Evolutionary conservation across 192 early-diverging fungal species (phyloP).

Genomic region (Dissophora globulifera): DNA sequence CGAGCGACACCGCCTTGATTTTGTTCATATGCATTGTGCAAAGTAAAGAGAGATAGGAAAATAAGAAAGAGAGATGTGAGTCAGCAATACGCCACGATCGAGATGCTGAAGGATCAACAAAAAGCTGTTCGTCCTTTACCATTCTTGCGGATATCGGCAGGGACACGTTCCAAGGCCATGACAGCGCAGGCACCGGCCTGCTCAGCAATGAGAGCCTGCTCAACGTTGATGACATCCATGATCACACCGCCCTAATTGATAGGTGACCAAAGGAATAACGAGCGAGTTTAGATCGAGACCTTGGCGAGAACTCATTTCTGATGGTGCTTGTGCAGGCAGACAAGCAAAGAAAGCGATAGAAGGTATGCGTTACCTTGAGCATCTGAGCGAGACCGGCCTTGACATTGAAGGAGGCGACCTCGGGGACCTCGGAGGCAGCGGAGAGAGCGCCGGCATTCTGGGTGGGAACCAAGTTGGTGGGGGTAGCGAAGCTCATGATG

Average conservation of each 20-base stretch:
- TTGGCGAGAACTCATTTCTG: no score
- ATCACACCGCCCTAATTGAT: constrained; percentile 90
- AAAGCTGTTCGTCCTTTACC: constrained; percentile 63
- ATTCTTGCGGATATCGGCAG: constrained; percentile 97
- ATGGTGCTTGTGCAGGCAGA: no score
- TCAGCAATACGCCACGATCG: background rate
- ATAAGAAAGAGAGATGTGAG: background rate
- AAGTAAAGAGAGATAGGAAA: constrained; percentile 2
- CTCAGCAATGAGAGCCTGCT: constrained; percentile 98
- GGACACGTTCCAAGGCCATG: constrained; percentile 97
- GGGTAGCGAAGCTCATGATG: constrained; percentile 55
- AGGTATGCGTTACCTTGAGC: constrained; percentile 79
- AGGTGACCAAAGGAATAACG: no score
- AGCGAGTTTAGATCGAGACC: no score
- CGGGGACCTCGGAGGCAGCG: constrained; percentile 42
- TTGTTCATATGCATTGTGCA: background rate
- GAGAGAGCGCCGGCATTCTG: constrained; percentile 32
- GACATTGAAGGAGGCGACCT: constrained; percentile 75
- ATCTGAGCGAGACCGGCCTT: constrained; percentile 98
- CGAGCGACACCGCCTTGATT: constrained; percentile 87
- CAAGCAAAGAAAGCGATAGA: no score
- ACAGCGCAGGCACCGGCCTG: constrained; percentile 97
- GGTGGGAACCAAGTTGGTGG: constrained; percentile 57
- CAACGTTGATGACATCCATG: constrained; percentile 98
- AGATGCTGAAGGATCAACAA: no score